phyloP scores from a whole-genome alignment of 371 early-diverging fungal genomes.

The Dichotomocladium elegans region DNA sequence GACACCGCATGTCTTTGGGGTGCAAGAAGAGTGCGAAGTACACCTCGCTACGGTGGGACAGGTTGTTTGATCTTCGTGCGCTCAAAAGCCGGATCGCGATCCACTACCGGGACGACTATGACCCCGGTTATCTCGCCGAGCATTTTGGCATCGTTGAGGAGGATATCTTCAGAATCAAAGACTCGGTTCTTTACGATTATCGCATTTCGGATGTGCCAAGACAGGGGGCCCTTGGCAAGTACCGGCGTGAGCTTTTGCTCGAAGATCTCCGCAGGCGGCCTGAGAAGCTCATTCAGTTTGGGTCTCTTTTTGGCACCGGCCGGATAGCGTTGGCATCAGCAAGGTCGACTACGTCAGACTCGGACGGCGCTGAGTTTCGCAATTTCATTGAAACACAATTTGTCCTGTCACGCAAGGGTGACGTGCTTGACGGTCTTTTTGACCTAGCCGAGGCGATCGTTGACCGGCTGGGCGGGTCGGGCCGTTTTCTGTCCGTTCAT shows the following conservation, averaged over 20 bases:
- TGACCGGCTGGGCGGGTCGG: slow-evolving; percentile 42
- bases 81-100: slow-evolving; percentile 23
- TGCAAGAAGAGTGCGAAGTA: no score
- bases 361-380: slow-evolving; percentile 26
- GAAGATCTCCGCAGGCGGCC: slow-evolving; percentile 33
- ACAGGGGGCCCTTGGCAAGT: slow-evolving; percentile 28
- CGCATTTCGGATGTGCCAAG: slow-evolving; percentile 39
- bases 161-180: slow-evolving; percentile 30
- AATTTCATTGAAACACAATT: slow-evolving; percentile 21
- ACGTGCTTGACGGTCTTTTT: slow-evolving; percentile 28
- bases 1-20: no score
- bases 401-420: slow-evolving; percentile 24
- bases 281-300: slow-evolving; percentile 45
- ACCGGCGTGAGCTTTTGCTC: slow-evolving; percentile 35
- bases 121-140: slow-evolving; percentile 14
- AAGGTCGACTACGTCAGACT: no score
- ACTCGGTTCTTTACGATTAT: slow-evolving; percentile 46
- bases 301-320: slow-evolving; percentile 56
- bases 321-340: slow-evolving; percentile 33
- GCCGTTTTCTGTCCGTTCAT: slow-evolving; percentile 48
- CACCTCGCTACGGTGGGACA: slow-evolving; percentile 37
- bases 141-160: slow-evolving; percentile 12
- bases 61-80: slow-evolving; percentile 27
- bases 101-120: slow-evolving; percentile 23
- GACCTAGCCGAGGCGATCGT: slow-evolving; percentile 43